Evolutionary conservation across 1,284 basidiomycete species (phyloP).

Genomic region (Ganoderma resinaceum): DNA sequence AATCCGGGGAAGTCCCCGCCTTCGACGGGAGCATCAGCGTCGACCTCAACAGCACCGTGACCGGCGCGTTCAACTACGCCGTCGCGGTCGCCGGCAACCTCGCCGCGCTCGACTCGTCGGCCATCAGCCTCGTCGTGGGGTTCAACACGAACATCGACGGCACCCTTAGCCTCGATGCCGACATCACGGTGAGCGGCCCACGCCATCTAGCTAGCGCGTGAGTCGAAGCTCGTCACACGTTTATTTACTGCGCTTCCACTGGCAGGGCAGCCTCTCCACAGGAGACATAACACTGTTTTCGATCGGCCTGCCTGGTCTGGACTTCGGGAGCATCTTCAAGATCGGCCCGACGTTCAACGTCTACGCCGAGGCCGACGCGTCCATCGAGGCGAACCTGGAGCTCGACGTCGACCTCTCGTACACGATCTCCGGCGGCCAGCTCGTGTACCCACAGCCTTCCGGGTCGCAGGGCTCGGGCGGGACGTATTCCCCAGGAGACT

Average conservation of each 20-base stretch:
- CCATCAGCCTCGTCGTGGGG: not conserved
- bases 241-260: not conserved
- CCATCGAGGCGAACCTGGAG: constrained; percentile 46
- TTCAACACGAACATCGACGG: constrained; percentile 6
- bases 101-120: not conserved
- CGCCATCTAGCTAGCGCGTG: not conserved
- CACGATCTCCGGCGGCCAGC: constrained; percentile 41
- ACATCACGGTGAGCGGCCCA: not conserved
- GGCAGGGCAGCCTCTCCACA: not conserved
- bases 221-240: not conserved
- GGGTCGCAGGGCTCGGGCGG: constrained; percentile 18
- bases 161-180: not conserved
- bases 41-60: constrained; percentile 1
- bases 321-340: constrained; percentile 35
- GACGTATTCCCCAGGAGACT: constrained; percentile 36
- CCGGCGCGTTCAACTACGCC: constrained; percentile 4
- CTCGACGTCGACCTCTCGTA: constrained; percentile 47
- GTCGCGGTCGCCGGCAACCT: not conserved
- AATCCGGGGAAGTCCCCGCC: not conserved
- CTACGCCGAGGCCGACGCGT: constrained; percentile 34
- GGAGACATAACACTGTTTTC: not conserved
- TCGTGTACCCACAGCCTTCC: constrained; percentile 54
- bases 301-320: not conserved
- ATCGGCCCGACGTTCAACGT: constrained; percentile 45
- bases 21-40: not conserved